A percentile compares a stretch with the other conserved stretches of the same genome.
phyloP scores from a whole-genome alignment of 306 rosid genomes.

The Urtica urens region DNA sequence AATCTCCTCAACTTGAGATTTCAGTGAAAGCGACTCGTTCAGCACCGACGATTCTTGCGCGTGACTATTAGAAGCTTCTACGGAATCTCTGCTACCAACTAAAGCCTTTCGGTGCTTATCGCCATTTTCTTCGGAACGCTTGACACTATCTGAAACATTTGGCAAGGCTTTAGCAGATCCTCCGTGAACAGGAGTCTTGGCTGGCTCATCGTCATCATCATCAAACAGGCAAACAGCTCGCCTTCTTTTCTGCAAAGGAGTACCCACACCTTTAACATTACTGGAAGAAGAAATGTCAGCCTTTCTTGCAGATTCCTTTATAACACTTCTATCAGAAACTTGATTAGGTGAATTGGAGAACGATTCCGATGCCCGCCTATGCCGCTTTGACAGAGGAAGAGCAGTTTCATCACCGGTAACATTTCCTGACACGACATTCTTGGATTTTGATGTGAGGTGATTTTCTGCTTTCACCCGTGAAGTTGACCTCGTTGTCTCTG shows the following conservation, averaged over 20 bases:
- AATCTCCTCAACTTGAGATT: conserved; percentile 11
- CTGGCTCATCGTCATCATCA: conserved; percentile 52
- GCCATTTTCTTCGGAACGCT: conserved; percentile 25
- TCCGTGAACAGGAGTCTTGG: conserved; percentile 91
- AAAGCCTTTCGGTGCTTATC: conserved; percentile 32
- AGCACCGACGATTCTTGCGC: conserved; percentile 36
- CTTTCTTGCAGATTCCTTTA: conserved; percentile 26
- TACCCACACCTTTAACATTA: conserved; percentile 20
- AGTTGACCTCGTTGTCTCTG: conserved; percentile 35
- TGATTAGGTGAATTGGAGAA: conserved; percentile 37
- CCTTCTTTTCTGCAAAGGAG: conserved; percentile 43
- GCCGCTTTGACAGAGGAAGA: conserved; percentile 38
- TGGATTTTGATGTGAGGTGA: conserved; percentile 24
- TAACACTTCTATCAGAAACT: conserved; percentile 38
- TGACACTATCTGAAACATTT: conserved; percentile 34
- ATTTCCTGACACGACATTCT: conserved; percentile 30
- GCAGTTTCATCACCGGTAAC: conserved; percentile 37
- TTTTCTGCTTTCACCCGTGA: conserved; percentile 49
- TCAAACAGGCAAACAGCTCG: conserved; percentile 79
- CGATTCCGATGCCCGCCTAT: conserved; percentile 35
- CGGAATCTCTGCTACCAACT: conserved; percentile 23
- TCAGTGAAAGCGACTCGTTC: conserved; percentile 27
- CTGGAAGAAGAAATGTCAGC: conserved; percentile 23
- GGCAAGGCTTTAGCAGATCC: conserved; percentile 52
- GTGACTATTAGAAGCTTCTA: conserved; percentile 29